A percentile compares a stretch with the other conserved stretches of the same genome.
Conservation (phyloP, 192 early-diverging fungal genomes). For the Mycoemilia scoparia region DNA sequence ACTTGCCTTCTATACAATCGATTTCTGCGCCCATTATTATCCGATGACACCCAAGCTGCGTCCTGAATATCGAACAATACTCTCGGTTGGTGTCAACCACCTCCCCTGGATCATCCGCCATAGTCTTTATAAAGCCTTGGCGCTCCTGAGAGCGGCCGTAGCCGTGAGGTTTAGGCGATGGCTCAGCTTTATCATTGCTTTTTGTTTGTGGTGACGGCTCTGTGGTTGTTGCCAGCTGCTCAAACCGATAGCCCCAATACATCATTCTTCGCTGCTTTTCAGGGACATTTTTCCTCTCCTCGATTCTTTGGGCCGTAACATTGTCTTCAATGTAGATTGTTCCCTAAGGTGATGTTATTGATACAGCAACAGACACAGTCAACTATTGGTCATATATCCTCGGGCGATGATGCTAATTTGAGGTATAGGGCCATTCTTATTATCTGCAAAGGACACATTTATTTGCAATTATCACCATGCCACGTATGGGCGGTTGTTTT, state of each 20-base stretch:
- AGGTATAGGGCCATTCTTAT: too few relatives aligned
- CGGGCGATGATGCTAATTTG: too few relatives aligned
- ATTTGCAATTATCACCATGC: too few relatives aligned
- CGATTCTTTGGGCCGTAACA: conserved; percentile 20
- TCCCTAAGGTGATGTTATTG: conserved; percentile 1
- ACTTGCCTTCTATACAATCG: conserved; percentile 53
- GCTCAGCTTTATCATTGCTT: too few relatives aligned
- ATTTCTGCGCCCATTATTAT: conserved; percentile 85
- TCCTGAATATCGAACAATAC: conserved; percentile 75
- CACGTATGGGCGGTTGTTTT: too few relatives aligned
- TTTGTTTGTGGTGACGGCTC: conserved; percentile 29
- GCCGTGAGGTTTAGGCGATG: conserved; percentile 5
- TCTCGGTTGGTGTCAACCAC: conserved; percentile 69
- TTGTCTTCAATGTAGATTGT: conserved; percentile 70
- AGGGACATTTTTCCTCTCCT: conserved; percentile 13
- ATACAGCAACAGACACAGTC: not conserved
- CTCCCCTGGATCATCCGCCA: conserved; percentile 19
- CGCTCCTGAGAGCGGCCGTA: not conserved
- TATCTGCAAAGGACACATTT: too few relatives aligned
- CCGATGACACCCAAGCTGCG: conserved; percentile 43
- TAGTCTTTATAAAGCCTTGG: not conserved
- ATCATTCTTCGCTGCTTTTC: conserved; percentile 46
- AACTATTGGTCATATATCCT: too few relatives aligned
- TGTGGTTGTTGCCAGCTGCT: conserved; percentile 48
- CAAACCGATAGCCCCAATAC: conserved; percentile 87